Evolutionary conservation across 805 yeast species (phyloP), one percentile per base, ranked within the genome.

Genomic region (Schwanniomyces yamadae): DNA sequence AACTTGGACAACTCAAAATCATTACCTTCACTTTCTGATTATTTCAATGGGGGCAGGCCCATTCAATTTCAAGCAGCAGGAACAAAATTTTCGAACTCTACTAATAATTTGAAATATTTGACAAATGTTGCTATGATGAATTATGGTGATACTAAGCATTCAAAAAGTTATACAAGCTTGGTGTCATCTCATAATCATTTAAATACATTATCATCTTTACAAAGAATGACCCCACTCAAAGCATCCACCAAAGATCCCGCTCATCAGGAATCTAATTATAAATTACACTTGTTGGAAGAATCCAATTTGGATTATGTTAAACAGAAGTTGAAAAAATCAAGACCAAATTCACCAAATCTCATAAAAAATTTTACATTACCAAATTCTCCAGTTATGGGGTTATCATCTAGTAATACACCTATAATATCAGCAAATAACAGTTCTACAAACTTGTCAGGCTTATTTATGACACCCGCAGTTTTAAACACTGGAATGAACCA

Each of bases 151-250:
- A 21, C 28, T 16, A 18, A 32, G 15, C 43, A 45, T 29, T 40
- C 45, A 2, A 38, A 41, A 21, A 49, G 50, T 33, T 44, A 42
- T 19, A 45, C 49, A 14, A 45, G 47, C 12, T 32, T 46, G 22
- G 28, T 49, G 14, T 44, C 46, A 28, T 38, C 45, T 26, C 38
- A 30, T 42, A 41, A 46, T 32, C 58, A 39, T 4, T 46, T 67
- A 28, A 63, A 52, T 48, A 57, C 74, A 4, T 55, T 70, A 28
- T 60, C 69, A 31, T 71, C 84, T 3, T 55, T 81, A 36, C 84
- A 80, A 51, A 66, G 80, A 50, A 76, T 80, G 82, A 80, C 84
- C 0, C 84, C 83, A 6, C 50, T 78, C 18, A 54, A 68, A 24
- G 37, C 49, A 22, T 20, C 31, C 11, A 6, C 23, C 6, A 14